These are phyloP conservation scores for Paraglomus brasilianum DNA, from an alignment of 192 early-diverging fungal genomes.

Conservation along the genomic window DNA sequence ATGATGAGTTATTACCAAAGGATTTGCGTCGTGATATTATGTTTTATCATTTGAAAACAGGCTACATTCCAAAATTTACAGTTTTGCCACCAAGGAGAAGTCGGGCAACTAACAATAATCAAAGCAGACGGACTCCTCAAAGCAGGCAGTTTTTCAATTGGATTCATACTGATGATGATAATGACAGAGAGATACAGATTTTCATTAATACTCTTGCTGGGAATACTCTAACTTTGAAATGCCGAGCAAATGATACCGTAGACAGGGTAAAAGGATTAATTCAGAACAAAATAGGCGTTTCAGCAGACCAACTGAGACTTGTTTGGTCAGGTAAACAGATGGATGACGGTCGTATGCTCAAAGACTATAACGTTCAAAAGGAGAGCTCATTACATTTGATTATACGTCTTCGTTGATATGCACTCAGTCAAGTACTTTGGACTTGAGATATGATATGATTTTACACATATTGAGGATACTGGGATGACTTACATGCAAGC, in stretches of 20 bases:
- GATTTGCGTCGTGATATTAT: no score
- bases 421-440: constrained; percentile 8
- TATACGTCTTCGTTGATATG: constrained; percentile 76
- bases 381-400: constrained; percentile 72
- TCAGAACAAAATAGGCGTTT: constrained; percentile 73
- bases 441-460: constrained; percentile 16
- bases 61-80: no score
- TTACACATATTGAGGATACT: constrained; percentile 21
- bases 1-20: no score
- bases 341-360: constrained; percentile 49
- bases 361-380: constrained; percentile 58
- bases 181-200: no score
- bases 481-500: background rate
- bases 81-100: no score
- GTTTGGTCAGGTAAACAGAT: constrained; percentile 69
- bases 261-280: constrained; percentile 72
- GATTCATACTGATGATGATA: no score
- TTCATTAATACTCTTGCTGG: constrained; percentile 82
- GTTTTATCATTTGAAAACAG: no score
- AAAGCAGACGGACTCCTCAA: no score
- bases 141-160: no score
- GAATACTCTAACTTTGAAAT: constrained; percentile 86
- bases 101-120: no score
- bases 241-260: constrained; percentile 62
- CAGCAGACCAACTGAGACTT: constrained; percentile 66